Conservation (phyloP, 768 basidiomycete species). For the Suillus hirtellus region DNA sequence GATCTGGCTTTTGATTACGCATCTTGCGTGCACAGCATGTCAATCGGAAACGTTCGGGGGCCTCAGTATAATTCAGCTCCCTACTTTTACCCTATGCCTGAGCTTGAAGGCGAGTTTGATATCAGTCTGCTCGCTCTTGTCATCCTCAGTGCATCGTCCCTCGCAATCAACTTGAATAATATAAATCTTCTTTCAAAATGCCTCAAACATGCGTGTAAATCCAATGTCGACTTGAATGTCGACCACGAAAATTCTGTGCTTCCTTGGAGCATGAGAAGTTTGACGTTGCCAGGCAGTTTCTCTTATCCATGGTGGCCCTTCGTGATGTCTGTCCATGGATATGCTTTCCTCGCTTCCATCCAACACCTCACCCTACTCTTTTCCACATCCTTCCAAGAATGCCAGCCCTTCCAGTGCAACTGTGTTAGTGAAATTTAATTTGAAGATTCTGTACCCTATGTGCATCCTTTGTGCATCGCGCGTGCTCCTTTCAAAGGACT, state of each 20-base stretch:
- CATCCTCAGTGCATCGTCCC: constrained; percentile 5
- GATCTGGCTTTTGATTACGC: constrained; percentile 36
- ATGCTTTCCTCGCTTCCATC: constrained; percentile 36
- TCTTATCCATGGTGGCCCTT: constrained; percentile 37
- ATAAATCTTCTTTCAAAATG: constrained; percentile 37
- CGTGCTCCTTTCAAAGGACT: constrained; percentile 31
- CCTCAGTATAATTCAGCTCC: no score
- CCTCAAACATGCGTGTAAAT: constrained; percentile 18
- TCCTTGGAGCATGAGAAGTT: constrained; percentile 17
- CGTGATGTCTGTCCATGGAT: constrained; percentile 30
- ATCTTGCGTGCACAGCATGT: constrained; percentile 34
- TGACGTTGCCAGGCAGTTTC: constrained; percentile 34
- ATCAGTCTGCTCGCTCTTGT: constrained; percentile 15
- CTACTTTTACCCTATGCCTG: not conserved
- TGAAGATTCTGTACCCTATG: no score
- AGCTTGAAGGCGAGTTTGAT: constrained; percentile 19
- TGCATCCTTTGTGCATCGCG: constrained; percentile 9
- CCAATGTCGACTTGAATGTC: not conserved
- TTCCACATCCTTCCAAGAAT: not conserved
- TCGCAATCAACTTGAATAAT: constrained; percentile 34
- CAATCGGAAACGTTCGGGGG: constrained; percentile 25
- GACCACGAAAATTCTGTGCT: constrained; percentile 24
- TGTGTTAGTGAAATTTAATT: not conserved
- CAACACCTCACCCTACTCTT: constrained; percentile 37
- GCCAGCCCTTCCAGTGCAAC: not conserved